A percentile compares a stretch with the other conserved stretches of the same genome.
Conservation (phyloP, 108 stramenopile genomes). For the Conticribra weissflogii region DNA sequence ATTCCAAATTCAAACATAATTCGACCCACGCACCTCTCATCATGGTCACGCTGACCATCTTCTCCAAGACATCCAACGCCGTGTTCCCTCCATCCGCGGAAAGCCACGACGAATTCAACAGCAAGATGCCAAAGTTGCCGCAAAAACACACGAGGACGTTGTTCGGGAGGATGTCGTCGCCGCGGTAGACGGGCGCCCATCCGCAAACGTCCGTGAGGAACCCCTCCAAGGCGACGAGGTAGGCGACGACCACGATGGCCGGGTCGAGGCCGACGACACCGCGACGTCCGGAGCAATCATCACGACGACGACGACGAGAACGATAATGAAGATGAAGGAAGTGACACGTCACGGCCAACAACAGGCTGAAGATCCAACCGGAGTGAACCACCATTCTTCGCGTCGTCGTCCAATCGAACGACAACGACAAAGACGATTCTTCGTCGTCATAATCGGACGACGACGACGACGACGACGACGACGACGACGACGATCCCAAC, state of each 20-base stretch:
- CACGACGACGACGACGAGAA: background rate
- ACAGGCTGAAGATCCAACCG: conserved; percentile 66
- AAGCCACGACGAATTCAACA: conserved; percentile 74
- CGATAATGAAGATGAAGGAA: background rate
- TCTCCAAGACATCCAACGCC: conserved; percentile 71
- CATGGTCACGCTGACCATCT: conserved; percentile 86
- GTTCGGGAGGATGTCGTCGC: background rate
- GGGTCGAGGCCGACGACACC: conserved; percentile 1
- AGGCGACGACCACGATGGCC: conserved; percentile 47
- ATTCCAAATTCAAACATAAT: background rate
- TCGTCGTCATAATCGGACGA: too few species aligned
- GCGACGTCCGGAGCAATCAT: too few species aligned
- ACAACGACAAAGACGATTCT: background rate
- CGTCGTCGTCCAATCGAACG: background rate
- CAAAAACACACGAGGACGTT: conserved; percentile 50
- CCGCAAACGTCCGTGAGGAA: conserved; percentile 67
- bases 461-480: too few species aligned
- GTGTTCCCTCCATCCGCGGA: conserved; percentile 55
- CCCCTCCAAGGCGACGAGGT: conserved; percentile 66
- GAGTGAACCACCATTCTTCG: conserved; percentile 27
- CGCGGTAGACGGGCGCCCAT: conserved; percentile 24
- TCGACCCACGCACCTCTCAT: conserved; percentile 59
- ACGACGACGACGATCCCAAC: background rate
- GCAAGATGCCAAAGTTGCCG: conserved; percentile 82
- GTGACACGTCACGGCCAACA: conserved; percentile 44